Percentiles rank a stretch among this genome's conserved stretches.
Evolutionary conservation across 257 asterid genomes (phyloP).

Genomic region (Galeopsis tetrahit): DNA sequence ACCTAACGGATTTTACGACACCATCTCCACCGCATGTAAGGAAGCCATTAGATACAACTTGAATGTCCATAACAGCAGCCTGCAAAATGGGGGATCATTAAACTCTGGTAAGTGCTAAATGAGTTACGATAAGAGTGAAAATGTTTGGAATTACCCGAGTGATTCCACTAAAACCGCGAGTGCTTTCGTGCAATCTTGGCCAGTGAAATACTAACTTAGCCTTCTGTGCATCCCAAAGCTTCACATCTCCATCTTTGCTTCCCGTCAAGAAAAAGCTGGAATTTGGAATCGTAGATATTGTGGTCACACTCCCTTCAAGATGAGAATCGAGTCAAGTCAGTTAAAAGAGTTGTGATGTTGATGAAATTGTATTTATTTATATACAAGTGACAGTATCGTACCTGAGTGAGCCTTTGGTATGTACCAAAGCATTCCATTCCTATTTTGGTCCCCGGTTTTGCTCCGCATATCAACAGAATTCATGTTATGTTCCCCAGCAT

Average conservation of each 20-base stretch:
- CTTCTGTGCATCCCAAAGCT: slow-evolving; percentile 98
- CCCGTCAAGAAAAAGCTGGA: slow-evolving; percentile 98
- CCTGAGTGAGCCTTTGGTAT: slow-evolving; percentile 99
- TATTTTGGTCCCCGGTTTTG: slow-evolving; percentile 94
- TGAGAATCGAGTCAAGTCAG: slow-evolving; percentile 36
- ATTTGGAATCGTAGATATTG: slow-evolving; percentile 81
- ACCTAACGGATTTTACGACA: slow-evolving; percentile 60
- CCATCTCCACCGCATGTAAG: slow-evolving; percentile 98
- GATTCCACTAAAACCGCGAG: slow-evolving; percentile 91
- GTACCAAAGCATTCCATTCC: slow-evolving; percentile 99
- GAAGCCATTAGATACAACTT: slow-evolving; percentile 83
- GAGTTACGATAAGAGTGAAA: neutral
- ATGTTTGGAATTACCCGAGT: slow-evolving; percentile 64
- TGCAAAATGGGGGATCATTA: slow-evolving; percentile 39
- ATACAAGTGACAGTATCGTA: slow-evolving; percentile 40
- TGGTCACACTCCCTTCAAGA: slow-evolving; percentile 79
- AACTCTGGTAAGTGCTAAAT: neutral
- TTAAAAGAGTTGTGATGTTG: slow-evolving; percentile 23
- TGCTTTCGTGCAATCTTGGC: slow-evolving; percentile 94
- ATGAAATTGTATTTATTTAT: slow-evolving; percentile 23
- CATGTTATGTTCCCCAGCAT: slow-evolving; percentile 59
- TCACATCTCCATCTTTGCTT: slow-evolving; percentile 98
- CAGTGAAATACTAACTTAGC: slow-evolving; percentile 88
- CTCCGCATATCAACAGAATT: slow-evolving; percentile 63
- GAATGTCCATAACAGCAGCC: slow-evolving; percentile 92